Base-by-base conservation (phyloP, 139 green algal species). In the Chlorella sp. region DNA sequence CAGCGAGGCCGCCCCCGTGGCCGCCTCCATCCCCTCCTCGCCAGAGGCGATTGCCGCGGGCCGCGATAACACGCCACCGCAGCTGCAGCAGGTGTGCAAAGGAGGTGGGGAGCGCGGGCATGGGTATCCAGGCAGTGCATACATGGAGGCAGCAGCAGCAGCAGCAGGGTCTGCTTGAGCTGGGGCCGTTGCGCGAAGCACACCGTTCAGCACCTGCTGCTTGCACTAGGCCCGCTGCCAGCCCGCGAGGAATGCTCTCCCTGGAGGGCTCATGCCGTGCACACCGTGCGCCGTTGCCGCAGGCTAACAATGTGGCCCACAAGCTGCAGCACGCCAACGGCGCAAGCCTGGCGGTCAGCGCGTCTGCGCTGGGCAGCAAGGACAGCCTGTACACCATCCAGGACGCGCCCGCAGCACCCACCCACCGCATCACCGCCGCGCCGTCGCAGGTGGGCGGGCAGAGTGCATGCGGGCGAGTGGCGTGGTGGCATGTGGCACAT, bases 311-410 rank as follows among this genome's bases (percentile, higher is more conserved):
- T 20, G n/a, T 76, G 22, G 43, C 73, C 65, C 73, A 62, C 82
- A 82, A 87, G 60, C 60, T 82, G 82, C 78, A 76, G 81, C 74
- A 46, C 68, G n/a, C 64, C 43, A 83, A 88, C 36, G 85, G 81
- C 58, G 46, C 41, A 16, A 87, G 82, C 82, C 56, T 82, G 73
- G 58, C 82, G 11, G 77, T 83, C 36, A 34, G 56, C 22, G 80
- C 44, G 44, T 60, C 62, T 46, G 72, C 70, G 13, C 73, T 76
- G 26, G 74, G 72, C 72, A 83, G 64, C 82, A 87, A 88, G 73
- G 87, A 88, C 54, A 75, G 68, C 46, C 72, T 85, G 44, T 87
- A 87, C 75, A 87, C 83, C 6, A 67, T 87, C 69, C 48, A 78
- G 38, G 87, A 90, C 11, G 60, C 85, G 46, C 86, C 86, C 0